phyloP scores from a whole-genome alignment of 2,329 filamentous ascomycete species.

The Pestalotiopsis fici region DNA sequence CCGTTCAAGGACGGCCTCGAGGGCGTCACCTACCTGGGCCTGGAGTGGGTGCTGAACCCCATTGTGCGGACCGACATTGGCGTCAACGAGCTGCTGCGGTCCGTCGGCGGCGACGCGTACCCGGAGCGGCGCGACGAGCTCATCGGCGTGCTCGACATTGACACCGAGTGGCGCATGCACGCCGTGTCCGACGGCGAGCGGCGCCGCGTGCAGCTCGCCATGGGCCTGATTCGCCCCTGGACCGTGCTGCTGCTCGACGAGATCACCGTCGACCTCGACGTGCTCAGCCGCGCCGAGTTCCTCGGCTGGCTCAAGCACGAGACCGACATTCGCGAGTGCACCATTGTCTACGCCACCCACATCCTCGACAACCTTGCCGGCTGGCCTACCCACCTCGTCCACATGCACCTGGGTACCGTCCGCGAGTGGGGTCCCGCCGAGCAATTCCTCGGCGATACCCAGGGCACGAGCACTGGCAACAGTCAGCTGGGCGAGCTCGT shows the following conservation, averaged over 20 bases:
- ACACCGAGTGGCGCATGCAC: constrained; percentile 92
- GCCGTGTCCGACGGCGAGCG: constrained; percentile 92
- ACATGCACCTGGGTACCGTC: constrained; percentile 88
- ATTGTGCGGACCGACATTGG: constrained; percentile 96
- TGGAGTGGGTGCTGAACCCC: constrained; percentile 97
- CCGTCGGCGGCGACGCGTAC: constrained; percentile 84
- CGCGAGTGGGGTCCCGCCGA: constrained; percentile 83
- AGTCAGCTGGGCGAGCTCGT: constrained; percentile 86
- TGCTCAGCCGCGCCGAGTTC: constrained; percentile 83
- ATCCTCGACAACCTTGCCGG: constrained; percentile 92
- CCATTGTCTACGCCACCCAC: constrained; percentile 96
- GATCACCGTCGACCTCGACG: constrained; percentile 94
- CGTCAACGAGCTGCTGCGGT: constrained; percentile 80
- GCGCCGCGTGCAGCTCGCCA: constrained; percentile 88
- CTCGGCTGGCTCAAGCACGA: constrained; percentile 83
- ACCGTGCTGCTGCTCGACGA: constrained; percentile 88
- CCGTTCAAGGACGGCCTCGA: constrained; percentile 89
- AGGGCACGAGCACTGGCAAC: constrained; percentile 61
- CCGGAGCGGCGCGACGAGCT: constrained; percentile 83
- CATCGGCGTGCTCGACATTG: constrained; percentile 85
- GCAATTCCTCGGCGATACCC: constrained; percentile 61
- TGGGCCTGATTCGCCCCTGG: constrained; percentile 94
- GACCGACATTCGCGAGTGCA: constrained; percentile 80
- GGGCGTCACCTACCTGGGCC: constrained; percentile 93
- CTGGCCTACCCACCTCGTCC: constrained; percentile 94